Evolutionary conservation across 2,329 filamentous ascomycete species (phyloP), one percentile per base, ranked within the genome.

Genomic region (Eutypa lata): DNA sequence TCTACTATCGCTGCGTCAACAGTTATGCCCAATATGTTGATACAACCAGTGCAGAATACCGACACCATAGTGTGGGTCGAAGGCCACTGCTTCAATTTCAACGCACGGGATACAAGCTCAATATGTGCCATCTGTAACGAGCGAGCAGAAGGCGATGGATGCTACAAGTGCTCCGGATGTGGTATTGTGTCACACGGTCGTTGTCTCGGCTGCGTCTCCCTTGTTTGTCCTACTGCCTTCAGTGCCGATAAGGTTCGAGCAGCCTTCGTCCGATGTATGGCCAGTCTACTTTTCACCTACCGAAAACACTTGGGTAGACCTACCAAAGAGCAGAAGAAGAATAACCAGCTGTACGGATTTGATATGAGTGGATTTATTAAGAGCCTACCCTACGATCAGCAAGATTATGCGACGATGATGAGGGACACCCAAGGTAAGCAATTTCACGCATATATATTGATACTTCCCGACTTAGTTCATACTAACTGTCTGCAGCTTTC

Each of bases 1-100:
- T 93, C 89, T n/a, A 94, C 90, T 0, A 74, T 94, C 45, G 90
- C 90, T 2, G 90, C 90, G 7, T 92, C 89, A 7, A 94, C 90
- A 2, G 86, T 94, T 61, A 92, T 94, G 89, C 90, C 90, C 35
- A 89, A 86, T 62, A 88, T 91, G 81, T 81, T 90, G 55, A 81
- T 91, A 56, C 89, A 92, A 64, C 88, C 88, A 1, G 89, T 93
- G 7, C 78, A 78, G 46, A 90, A 93, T 64, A 91, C 89, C 0
- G 88, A 91, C 47, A 90, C 85, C 1, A 90, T 82, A 0, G 84
- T 90, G 47, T 94, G 90, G 90, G 87, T 91, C 1, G 90, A 94
- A 69, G 90, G 90, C 0, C 90, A 94, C 72, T 92, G 88, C 69
- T 82, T 94, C 72, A 81, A 86, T 54, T 88, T 83, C 77, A 76